phyloP scores from a whole-genome alignment of 2,329 filamentous ascomycete species.

The Conoideocrella luteorostrata region DNA sequence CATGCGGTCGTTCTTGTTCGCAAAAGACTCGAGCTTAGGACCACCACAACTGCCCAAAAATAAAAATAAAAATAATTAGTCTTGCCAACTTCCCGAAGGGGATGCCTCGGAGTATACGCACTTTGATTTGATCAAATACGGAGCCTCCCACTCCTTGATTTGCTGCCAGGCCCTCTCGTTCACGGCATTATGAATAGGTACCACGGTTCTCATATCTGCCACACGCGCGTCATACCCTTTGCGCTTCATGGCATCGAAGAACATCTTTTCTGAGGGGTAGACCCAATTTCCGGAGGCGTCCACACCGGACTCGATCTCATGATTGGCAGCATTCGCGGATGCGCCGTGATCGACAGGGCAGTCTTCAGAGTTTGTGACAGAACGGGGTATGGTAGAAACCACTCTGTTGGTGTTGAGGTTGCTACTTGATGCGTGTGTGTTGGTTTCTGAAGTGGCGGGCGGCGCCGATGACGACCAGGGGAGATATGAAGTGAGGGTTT shows the following conservation, averaged over 20 bases:
- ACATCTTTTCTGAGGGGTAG: conserved; percentile 94
- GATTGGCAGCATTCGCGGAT: conserved; percentile 67
- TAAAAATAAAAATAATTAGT: neutral
- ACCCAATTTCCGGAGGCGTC: conserved; percentile 85
- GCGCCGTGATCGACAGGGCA: conserved; percentile 35
- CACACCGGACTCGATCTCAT: conserved; percentile 69
- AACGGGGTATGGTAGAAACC: conserved; percentile 72
- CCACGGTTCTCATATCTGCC: conserved; percentile 81
- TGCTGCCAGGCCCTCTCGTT: conserved; percentile 95
- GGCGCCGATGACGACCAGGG: conserved; percentile 30
- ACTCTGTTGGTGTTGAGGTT: conserved; percentile 61
- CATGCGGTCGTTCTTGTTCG: conserved; percentile 61
- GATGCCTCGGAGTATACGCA: no score
- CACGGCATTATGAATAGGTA: conserved; percentile 96
- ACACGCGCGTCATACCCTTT: conserved; percentile 71
- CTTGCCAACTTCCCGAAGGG: no score
- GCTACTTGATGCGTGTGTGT: conserved; percentile 10
- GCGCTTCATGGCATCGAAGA: conserved; percentile 93
- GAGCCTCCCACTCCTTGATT: conserved; percentile 82
- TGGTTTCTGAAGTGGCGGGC: conserved; percentile 8
- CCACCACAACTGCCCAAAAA: conserved; percentile 51
- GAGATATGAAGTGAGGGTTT: conserved; percentile 35
- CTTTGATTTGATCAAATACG: conserved; percentile 52
- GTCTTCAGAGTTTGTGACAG: conserved; percentile 30
- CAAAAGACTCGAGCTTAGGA: conserved; percentile 77